A percentile compares a stretch with the other conserved stretches of the same genome.
Conservation (phyloP, 2,329 filamentous ascomycete genomes). For the Dothideomycetes sp. region DNA sequence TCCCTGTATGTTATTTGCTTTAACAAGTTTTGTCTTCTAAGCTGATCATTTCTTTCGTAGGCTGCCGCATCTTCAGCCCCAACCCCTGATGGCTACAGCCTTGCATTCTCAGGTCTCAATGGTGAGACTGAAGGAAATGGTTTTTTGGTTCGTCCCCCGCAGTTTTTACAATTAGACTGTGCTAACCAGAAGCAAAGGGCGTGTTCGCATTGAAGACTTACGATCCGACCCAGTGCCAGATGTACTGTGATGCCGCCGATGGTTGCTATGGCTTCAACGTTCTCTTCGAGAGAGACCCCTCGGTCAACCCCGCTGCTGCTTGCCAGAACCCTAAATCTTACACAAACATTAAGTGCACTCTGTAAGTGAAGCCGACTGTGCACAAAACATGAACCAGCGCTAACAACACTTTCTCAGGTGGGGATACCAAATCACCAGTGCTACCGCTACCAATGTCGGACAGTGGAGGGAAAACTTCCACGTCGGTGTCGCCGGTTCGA, state of each 20-base stretch:
- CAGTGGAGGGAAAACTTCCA: conserved; percentile 15
- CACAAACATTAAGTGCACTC: conserved; percentile 11
- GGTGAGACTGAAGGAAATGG: no score
- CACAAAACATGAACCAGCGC: no score
- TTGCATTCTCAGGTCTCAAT: conserved; percentile 20
- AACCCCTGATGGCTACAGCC: conserved; percentile 21
- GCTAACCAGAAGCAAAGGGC: no score
- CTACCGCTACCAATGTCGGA: neutral
- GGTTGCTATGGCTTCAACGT: conserved; percentile 13
- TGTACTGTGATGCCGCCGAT: conserved; percentile 3
- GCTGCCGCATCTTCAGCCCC: no score
- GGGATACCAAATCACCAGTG: neutral
- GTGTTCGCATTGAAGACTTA: conserved; percentile 8
- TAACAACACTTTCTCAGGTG: no score
- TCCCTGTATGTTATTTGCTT: no score
- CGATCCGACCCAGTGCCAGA: conserved; percentile 1
- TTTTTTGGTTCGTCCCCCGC: no score
- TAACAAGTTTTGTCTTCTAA: no score
- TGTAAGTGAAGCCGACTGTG: neutral
- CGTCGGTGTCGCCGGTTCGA: conserved; percentile 34
- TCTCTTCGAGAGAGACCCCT: conserved; percentile 14
- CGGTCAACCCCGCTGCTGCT: conserved; percentile 11
- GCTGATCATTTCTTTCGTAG: no score
- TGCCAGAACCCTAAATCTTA: conserved; percentile 22
- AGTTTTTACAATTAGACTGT: no score